These are phyloP conservation scores for Colletotrichum noveboracense DNA, from an alignment of 2,329 filamentous ascomycete genomes.

Conservation along the genomic window DNA sequence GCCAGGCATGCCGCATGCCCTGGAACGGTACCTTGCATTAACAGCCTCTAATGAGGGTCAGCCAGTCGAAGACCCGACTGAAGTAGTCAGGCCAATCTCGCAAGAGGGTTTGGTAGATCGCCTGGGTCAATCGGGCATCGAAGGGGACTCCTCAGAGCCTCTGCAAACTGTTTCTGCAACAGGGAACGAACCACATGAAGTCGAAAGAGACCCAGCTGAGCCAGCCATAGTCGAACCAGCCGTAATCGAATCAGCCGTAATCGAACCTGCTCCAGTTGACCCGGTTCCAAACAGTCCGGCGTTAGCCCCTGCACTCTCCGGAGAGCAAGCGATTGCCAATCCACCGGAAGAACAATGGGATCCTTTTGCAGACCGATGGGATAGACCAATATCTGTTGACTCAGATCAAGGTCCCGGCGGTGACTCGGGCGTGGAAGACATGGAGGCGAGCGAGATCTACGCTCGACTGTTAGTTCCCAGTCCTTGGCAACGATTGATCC, in stretches of 20 bases:
- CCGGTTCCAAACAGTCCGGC: neutral
- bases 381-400: neutral
- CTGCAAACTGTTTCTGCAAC: neutral
- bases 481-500: too few species aligned
- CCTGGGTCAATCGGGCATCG: neutral
- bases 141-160: neutral
- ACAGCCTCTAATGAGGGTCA: neutral
- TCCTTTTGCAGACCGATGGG: neutral
- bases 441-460: neutral
- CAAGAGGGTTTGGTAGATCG: neutral
- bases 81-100: neutral
- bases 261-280: neutral
- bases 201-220: neutral
- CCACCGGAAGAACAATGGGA: neutral
- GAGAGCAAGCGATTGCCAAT: neutral
- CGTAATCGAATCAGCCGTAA: neutral
- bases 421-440: conserved; percentile 2
- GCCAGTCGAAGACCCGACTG: neutral
- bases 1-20: neutral
- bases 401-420: neutral
- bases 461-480: neutral
- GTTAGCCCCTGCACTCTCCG: neutral
- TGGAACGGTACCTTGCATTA: neutral
- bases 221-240: neutral
- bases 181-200: neutral